Percentiles rank a stretch among this genome's conserved stretches.
Conservation (phyloP, 176 grass and related monocot genomes). For the Hordeum vulgare region DNA sequence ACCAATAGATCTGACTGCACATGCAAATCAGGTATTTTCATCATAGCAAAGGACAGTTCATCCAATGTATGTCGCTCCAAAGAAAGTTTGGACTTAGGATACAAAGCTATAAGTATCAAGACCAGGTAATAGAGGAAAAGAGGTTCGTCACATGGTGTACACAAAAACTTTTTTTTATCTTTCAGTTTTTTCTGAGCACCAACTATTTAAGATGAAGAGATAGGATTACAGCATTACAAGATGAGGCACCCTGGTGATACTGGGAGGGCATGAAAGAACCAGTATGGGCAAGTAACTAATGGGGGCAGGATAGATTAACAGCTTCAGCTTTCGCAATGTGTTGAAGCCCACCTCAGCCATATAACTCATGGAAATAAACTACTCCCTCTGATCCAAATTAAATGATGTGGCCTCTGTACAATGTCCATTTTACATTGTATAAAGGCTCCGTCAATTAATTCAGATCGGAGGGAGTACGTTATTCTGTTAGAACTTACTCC, state of each 20-base stretch:
- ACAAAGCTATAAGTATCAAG: not conserved
- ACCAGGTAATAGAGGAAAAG: too few relatives aligned
- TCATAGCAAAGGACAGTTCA: not conserved
- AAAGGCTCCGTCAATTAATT: too few relatives aligned
- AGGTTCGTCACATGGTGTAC: not conserved
- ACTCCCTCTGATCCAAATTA: not conserved
- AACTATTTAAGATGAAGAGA: not conserved
- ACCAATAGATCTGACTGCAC: slow-evolving; percentile 88
- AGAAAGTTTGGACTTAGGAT: not conserved
- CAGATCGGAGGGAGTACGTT: not conserved
- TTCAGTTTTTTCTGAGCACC: not conserved
- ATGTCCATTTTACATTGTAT: too few relatives aligned
- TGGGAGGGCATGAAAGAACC: not conserved
- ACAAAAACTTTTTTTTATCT: not conserved
- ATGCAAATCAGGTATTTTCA: slow-evolving; percentile 26
- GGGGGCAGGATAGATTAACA: not conserved
- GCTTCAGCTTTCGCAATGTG: not conserved
- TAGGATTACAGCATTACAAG: slow-evolving; percentile 11
- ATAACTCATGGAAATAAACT: not conserved
- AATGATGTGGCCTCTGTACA: too few relatives aligned
- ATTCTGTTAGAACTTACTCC: slow-evolving; percentile 4
- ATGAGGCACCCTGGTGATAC: not conserved
- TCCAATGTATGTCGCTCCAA: not conserved
- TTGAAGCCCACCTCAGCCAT: not conserved
- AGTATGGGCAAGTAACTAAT: slow-evolving; percentile 18